Base-by-base conservation (phyloP, 768 basidiomycete genomes). In the Hortiboletus campestris region DNA sequence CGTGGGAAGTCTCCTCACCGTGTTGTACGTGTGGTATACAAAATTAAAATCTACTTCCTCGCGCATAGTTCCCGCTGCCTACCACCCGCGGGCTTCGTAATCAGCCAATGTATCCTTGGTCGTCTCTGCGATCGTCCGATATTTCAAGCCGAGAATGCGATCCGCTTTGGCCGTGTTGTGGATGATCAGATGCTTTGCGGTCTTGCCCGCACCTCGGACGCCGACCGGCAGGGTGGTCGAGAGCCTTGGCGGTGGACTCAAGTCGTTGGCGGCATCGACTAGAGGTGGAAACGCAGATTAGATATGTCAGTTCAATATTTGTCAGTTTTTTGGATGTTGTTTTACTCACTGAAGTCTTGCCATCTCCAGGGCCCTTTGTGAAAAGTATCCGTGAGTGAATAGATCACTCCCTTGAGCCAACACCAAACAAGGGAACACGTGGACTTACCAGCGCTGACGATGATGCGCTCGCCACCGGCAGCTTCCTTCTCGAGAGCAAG, bases 381-480 rank as follows among this genome's bases (percentile, higher is more conserved):
- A 25, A 25, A 25, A 12, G 4, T 35, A 4, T 41, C 3, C 25
- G 31, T 55, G 25, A 49, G 42, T 45, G 10, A 22, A 1, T 12
- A 14, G 13, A 39, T 16, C 28, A 31, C 10, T 31, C 34, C 17
- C n/a, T 31, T 8, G 7, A n/a, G n/a, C n/a, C n/a, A n/a, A n/a
- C n/a, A n/a, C n/a, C 9, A 10, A 36, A 1, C 13, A 17, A 17
- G 16, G n/a, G 6, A 29, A 32, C 2, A 38, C 19, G 35, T 3
- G 14, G 31, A 50, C 55, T 64, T 48, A 59, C 76, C 74, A 3
- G 67, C 70, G n/a, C 68, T 69, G 39, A 82, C 58, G 62, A 88
- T 76, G 62, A 88, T 78, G 34, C 88, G 74, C 52, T 88, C 75
- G 2, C 81, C 81, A 3, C 77, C 79, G 0, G 84, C 85, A 3